phyloP scores from a whole-genome alignment of 352 stramenopile species.

The Pythium aristosporum region DNA sequence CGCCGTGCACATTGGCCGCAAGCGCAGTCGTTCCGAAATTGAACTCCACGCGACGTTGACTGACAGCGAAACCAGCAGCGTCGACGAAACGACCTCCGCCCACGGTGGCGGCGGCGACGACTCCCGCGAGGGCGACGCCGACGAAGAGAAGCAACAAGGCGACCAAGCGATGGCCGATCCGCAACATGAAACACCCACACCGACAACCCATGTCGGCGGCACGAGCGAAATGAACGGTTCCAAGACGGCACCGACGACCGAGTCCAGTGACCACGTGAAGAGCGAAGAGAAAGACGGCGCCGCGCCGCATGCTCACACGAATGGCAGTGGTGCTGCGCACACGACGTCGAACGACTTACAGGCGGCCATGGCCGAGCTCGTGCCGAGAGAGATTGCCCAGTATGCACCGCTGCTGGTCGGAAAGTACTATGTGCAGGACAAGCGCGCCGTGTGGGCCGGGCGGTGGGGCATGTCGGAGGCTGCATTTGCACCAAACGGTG shows the following conservation, averaged over 20 bases:
- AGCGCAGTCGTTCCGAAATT: constrained; percentile 21
- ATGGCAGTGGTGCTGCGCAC: neutral
- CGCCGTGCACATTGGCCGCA: constrained; percentile 19
- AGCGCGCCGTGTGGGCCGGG: constrained; percentile 72
- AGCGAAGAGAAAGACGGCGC: constrained; percentile 4
- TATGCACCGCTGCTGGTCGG: constrained; percentile 73
- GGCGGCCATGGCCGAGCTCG: constrained; percentile 25
- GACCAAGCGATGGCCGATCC: constrained; percentile 24
- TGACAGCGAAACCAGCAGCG: constrained; percentile 11
- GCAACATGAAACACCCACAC: constrained; percentile 4
- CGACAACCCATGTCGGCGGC: constrained; percentile 9
- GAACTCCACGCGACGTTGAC: constrained; percentile 19
- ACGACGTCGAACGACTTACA: constrained; percentile 7
- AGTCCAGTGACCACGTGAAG: neutral
- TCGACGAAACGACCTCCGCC: constrained; percentile 7
- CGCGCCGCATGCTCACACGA: neutral
- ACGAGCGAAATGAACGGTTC: constrained; percentile 6
- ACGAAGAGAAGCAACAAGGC: neutral
- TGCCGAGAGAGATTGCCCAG: constrained; percentile 60
- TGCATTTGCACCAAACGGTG: constrained; percentile 66
- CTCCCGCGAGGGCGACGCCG: neutral
- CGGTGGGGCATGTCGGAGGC: constrained; percentile 85
- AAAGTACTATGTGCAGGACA: constrained; percentile 86
- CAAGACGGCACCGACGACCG: neutral
- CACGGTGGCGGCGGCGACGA: constrained; percentile 7